Conservation (phyloP, 768 basidiomycete species). For the Tulasnella sp. region DNA sequence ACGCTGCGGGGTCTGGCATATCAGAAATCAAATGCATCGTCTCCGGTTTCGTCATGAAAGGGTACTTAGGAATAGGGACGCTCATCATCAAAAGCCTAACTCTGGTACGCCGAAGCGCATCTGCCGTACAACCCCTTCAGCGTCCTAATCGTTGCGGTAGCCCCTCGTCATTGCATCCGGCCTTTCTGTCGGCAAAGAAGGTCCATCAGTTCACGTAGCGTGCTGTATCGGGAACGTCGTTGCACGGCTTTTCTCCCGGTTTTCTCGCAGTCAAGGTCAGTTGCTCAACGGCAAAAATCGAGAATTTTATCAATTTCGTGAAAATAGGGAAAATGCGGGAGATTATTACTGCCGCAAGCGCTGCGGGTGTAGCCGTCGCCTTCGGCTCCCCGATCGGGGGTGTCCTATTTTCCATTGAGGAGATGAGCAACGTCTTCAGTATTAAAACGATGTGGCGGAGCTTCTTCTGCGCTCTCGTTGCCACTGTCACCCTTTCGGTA, state of each 20-base stretch:
- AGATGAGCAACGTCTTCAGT: constrained; percentile 97
- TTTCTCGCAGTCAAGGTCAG: constrained; percentile 83
- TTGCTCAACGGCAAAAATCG: constrained; percentile 27
- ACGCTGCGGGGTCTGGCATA: constrained; percentile 96
- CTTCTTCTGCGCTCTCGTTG: constrained; percentile 95
- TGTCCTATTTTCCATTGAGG: constrained; percentile 97
- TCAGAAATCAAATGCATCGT: constrained; percentile 98
- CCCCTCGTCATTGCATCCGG: constrained; percentile 97
- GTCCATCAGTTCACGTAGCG: constrained; percentile 95
- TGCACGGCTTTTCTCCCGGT: constrained; percentile 76
- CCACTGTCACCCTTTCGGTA: constrained; percentile 92
- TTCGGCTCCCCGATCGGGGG: constrained; percentile 98
- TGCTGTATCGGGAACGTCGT: constrained; percentile 89
- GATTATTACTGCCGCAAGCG: constrained; percentile 90
- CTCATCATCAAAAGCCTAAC: constrained; percentile 93
- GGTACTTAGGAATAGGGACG: constrained; percentile 79
- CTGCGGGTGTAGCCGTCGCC: constrained; percentile 96
- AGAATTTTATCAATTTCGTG: not conserved
- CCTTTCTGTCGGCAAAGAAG: constrained; percentile 95
- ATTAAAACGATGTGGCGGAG: constrained; percentile 99
- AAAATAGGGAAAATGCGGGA: constrained; percentile 59
- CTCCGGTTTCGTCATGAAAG: constrained; percentile 95
- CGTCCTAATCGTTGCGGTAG: constrained; percentile 44
- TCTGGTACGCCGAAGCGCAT: constrained; percentile 54
- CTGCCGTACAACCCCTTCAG: not conserved